Conservation (phyloP, 257 asterid species). For the Petunia secreta region DNA sequence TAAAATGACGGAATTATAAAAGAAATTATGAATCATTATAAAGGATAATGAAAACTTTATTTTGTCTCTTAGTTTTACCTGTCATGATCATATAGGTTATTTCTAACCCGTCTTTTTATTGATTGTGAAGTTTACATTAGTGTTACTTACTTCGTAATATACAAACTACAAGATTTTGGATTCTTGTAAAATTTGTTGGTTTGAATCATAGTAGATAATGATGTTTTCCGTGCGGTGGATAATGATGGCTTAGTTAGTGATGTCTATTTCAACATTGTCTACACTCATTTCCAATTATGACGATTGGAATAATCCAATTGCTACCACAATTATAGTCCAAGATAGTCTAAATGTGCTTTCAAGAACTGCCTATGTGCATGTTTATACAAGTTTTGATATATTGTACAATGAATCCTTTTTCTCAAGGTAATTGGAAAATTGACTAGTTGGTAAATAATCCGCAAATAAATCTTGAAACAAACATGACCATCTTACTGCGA, state of each 20-base stretch:
- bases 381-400: not conserved
- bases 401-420: not conserved
- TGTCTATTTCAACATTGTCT: slow-evolving; percentile 29
- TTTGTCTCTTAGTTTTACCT: not conserved
- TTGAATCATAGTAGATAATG: slow-evolving; percentile 30
- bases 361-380: not conserved
- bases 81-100: slow-evolving; percentile 13
- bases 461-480: too few species aligned
- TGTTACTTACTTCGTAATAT: not conserved
- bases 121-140: slow-evolving; percentile 3
- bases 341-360: not conserved
- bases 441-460: not conserved
- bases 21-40: not conserved
- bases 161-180: not conserved
- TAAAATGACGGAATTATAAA: not conserved
- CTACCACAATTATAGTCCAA: not conserved
- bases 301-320: slow-evolving; percentile 14
- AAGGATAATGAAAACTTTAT: not conserved
- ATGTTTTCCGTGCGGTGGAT: slow-evolving; percentile 35
- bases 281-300: slow-evolving; percentile 28
- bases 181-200: not conserved
- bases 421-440: not conserved
- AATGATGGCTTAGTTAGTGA: slow-evolving; percentile 41
- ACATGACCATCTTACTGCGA: too few species aligned
- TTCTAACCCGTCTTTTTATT: not conserved